Base-by-base conservation (phyloP, 176 grass and related monocot species). In the Ananas comosus region DNA sequence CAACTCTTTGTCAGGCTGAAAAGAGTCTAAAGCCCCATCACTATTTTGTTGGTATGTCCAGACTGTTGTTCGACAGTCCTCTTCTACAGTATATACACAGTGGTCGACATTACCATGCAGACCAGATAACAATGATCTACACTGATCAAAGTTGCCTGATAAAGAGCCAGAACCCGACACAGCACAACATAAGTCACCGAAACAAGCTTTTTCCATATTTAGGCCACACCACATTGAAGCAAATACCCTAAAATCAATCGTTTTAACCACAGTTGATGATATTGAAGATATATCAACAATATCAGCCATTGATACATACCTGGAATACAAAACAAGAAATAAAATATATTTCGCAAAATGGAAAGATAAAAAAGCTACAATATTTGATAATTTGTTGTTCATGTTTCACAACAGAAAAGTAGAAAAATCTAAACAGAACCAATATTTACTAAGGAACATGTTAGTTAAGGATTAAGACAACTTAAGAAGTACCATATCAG, bases 211-310 rank as follows among this genome's bases (percentile, higher is more conserved):
- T 71, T 22, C 65, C 74, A 99, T 88, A 70, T 91, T 83, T 82
- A 86, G 59, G 21, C 87, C 85, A 10, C 89, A 99, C 89, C 89
- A 93, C 24, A 79, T 59, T 1, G 87, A 88, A 14, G 85, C 74
- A 78, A 88, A 99, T 63, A 99, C 72, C 78, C 87, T 88, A 73
- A 99, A 93, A 78, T 99, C 94, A 78, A 91, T 87, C 12, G 64
- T 93, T 77, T 73, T 83, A 52, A 99, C 82, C 78, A 82, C 10
- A 67, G 69, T 72, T 65, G 76, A 13, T 67, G 83, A 64, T 51
- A 93, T 29, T 29, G 63, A 70, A 51, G 89, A 91, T 22, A 99
- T 69, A 82, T 99, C 94, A 68, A 93, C 64, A 82, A 93, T 86
- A 72, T 91, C 94, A 11, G 84, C 90, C 81, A 93, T 86, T 1